A percentile compares a stretch with the other conserved stretches of the same genome.
Conservation (phyloP, 1,284 basidiomycete species). For the Tausonia pullulans region DNA sequence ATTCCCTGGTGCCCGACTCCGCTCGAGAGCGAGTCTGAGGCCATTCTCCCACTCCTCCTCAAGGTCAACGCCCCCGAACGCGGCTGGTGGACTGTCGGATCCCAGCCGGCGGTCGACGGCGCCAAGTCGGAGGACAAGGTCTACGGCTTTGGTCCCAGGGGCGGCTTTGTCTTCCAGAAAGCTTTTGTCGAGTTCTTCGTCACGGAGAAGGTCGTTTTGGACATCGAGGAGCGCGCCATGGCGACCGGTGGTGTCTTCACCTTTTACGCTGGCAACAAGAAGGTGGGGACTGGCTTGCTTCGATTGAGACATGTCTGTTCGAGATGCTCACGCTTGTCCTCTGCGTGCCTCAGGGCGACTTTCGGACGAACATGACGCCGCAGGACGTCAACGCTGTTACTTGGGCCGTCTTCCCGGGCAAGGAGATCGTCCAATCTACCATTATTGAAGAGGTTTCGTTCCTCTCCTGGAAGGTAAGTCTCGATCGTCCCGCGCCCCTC, state of each 20-base stretch:
- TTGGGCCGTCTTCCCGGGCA: constrained; percentile 98
- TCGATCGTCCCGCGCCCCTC: background rate
- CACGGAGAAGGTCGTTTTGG: constrained; percentile 48
- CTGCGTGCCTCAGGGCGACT: constrained; percentile 54
- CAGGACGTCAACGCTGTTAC: constrained; percentile 97
- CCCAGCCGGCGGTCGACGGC: constrained; percentile 87
- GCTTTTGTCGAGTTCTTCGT: constrained; percentile 96
- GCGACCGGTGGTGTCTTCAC: constrained; percentile 57
- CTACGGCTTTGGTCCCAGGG: constrained; percentile 85
- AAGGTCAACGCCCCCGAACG: constrained; percentile 51
- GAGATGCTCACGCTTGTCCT: background rate
- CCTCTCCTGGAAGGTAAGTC: constrained; percentile 84
- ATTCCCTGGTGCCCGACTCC: constrained; percentile 87
- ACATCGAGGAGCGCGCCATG: constrained; percentile 49
- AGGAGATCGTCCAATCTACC: constrained; percentile 95
- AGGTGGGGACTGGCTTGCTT: constrained; percentile 41
- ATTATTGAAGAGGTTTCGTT: constrained; percentile 96
- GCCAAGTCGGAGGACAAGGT: constrained; percentile 58
- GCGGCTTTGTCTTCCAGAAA: constrained; percentile 94
- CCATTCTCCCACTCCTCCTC: constrained; percentile 69
- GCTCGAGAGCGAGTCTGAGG: constrained; percentile 69
- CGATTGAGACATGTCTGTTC: background rate
- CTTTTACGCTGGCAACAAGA: constrained; percentile 71
- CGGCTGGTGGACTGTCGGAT: constrained; percentile 93
- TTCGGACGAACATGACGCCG: constrained; percentile 81